These are phyloP conservation scores for Pisolithus tinctorius DNA, from an alignment of 768 basidiomycete genomes.

Conservation along the genomic window DNA sequence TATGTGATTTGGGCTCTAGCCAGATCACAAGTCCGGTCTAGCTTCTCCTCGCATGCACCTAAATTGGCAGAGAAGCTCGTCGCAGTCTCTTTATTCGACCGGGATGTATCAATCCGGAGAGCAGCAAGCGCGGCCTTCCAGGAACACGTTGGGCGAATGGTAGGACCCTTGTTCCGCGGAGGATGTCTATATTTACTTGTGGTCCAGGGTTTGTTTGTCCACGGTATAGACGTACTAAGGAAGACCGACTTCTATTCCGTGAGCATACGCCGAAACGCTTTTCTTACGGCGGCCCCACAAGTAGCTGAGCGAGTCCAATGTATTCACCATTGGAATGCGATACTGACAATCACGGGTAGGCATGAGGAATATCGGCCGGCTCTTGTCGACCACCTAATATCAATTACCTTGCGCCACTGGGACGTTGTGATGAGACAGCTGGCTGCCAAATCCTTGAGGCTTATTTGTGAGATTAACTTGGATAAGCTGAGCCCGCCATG, in stretches of 20 bases:
- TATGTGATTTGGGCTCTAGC: slow-evolving; percentile 96
- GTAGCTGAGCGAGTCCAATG: slow-evolving; percentile 70
- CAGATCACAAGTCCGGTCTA: slow-evolving; percentile 56
- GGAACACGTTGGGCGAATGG: slow-evolving; percentile 92
- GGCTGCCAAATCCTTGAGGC: slow-evolving; percentile 67
- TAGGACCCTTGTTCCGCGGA: slow-evolving; percentile 32
- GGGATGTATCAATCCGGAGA: slow-evolving; percentile 89
- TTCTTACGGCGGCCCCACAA: slow-evolving; percentile 76
- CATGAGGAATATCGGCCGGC: slow-evolving; percentile 67
- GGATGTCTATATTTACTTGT: slow-evolving; percentile 12
- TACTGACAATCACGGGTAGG: slow-evolving; percentile 34
- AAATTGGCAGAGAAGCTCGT: slow-evolving; percentile 65
- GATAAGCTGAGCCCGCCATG: slow-evolving; percentile 41
- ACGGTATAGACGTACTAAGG: slow-evolving; percentile 89
- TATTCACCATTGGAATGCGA: slow-evolving; percentile 5
- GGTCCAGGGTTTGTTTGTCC: slow-evolving; percentile 75
- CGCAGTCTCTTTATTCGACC: slow-evolving; percentile 81
- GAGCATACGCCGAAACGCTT: slow-evolving; percentile 77
- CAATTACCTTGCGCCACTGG: slow-evolving; percentile 83
- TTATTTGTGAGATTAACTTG: slow-evolving; percentile 60
- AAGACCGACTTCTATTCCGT: slow-evolving; percentile 96
- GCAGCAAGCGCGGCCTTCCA: slow-evolving; percentile 98
- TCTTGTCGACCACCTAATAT: slow-evolving; percentile 67
- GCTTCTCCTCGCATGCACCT: slow-evolving; percentile 54
- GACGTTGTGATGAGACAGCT: slow-evolving; percentile 73